Conservation (phyloP, 1,284 basidiomycete species). For the Tilletia caries region DNA sequence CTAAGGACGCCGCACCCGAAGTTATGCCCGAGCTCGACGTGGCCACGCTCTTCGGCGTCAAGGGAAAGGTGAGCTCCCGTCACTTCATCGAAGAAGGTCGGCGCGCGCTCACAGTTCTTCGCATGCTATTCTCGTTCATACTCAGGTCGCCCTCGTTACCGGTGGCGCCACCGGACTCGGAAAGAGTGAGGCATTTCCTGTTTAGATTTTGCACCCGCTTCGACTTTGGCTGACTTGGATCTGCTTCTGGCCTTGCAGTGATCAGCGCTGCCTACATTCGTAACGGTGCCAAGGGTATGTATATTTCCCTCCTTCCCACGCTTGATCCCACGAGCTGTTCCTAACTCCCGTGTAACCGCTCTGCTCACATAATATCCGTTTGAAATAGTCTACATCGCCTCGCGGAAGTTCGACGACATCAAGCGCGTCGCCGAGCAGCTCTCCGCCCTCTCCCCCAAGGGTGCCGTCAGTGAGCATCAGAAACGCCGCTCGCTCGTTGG, state of each 20-base stretch:
- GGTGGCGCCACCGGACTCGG: constrained; percentile 61
- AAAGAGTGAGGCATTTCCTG: constrained; percentile 31
- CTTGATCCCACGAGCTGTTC: neutral
- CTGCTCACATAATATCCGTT: neutral
- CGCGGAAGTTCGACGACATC: constrained; percentile 66
- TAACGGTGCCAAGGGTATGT: constrained; percentile 63
- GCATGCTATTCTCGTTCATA: neutral
- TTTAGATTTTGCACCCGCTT: too few species aligned
- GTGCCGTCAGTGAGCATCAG: constrained; percentile 26
- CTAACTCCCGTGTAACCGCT: neutral
- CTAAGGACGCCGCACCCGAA: constrained; percentile 49
- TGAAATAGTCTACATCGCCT: constrained; percentile 72
- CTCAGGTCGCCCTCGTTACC: constrained; percentile 67
- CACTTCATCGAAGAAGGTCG: neutral
- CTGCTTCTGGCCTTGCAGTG: constrained; percentile 56
- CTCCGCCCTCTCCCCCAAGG: constrained; percentile 32
- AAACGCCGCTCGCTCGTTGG: neutral
- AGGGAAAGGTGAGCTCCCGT: constrained; percentile 67
- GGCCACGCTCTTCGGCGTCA: constrained; percentile 67
- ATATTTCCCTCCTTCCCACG: neutral
- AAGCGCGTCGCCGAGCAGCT: constrained; percentile 59
- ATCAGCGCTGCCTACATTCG: constrained; percentile 74
- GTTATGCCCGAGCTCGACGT: constrained; percentile 61
- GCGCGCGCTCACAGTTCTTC: neutral
- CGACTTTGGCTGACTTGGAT: neutral